A percentile compares a stretch with the other conserved stretches of the same genome.
These are phyloP conservation scores for Tetraselmis striata DNA, from an alignment of 139 green algal species.

Conservation along the genomic window DNA sequence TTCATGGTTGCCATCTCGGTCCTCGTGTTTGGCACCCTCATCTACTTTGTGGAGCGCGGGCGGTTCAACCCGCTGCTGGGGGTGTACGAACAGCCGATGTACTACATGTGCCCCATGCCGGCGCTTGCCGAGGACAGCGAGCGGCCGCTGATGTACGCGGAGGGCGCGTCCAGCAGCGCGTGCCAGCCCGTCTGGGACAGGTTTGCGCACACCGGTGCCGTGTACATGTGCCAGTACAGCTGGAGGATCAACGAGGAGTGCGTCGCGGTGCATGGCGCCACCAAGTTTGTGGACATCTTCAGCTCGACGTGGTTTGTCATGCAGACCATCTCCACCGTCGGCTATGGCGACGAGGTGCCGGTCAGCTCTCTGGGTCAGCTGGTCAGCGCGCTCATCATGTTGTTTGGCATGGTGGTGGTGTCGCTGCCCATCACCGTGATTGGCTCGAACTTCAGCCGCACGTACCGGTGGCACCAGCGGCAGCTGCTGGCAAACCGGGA, in stretches of 20 bases:
- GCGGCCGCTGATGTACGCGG: not conserved
- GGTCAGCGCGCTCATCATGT: slow-evolving; percentile 18
- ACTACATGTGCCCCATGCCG: not conserved
- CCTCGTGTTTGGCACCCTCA: slow-evolving; percentile 20
- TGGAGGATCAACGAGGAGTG: not conserved
- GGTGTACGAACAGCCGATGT: not conserved
- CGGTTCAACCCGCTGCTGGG: slow-evolving; percentile 11
- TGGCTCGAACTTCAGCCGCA: slow-evolving; percentile 26
- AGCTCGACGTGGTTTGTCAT: slow-evolving; percentile 8
- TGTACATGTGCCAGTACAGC: not conserved
- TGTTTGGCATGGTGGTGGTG: slow-evolving; percentile 27
- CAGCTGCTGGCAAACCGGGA: not conserved
- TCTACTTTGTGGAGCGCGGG: slow-evolving; percentile 29
- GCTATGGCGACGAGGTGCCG: slow-evolving; percentile 33
- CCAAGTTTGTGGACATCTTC: not conserved
- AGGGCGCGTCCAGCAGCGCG: not conserved
- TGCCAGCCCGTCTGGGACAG: not conserved
- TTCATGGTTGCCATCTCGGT: slow-evolving; percentile 30
- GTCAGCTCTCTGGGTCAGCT: slow-evolving; percentile 14
- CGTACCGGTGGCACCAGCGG: not conserved
- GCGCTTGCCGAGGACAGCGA: not conserved
- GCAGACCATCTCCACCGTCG: slow-evolving; percentile 36
- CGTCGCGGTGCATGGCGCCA: not conserved
- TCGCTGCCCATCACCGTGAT: slow-evolving; percentile 35
- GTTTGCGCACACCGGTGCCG: not conserved